phyloP scores from a whole-genome alignment of 768 basidiomycete species.

The Peribolospora kevripleyi region DNA sequence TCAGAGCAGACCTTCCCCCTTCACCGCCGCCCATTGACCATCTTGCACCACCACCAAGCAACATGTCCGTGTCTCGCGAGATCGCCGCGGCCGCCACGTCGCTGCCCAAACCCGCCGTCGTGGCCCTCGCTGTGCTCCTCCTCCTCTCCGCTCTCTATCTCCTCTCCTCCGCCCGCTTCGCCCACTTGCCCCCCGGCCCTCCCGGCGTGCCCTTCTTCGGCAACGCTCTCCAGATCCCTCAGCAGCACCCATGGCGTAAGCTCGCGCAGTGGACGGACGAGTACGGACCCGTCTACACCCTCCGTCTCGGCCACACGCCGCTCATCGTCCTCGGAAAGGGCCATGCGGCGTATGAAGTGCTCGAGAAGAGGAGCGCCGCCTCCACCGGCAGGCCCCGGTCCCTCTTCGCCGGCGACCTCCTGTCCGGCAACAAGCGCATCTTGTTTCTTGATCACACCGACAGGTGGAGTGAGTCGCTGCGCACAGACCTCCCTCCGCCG shows the following conservation, averaged over 20 bases:
- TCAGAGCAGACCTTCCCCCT: no score
- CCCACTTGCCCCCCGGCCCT: constrained; percentile 2
- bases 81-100: no score
- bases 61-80: no score
- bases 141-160: neutral
- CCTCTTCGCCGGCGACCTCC: constrained; percentile 11
- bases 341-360: constrained; percentile 9
- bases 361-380: constrained; percentile 11
- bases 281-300: constrained; percentile 11
- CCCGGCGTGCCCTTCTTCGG: constrained; percentile 9
- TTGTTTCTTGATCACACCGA: constrained; percentile 7
- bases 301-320: constrained; percentile 8
- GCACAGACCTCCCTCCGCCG: neutral
- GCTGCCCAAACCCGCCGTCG: neutral
- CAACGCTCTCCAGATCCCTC: constrained; percentile 11
- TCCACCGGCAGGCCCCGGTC: constrained; percentile 11
- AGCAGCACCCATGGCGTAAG: constrained; percentile 10
- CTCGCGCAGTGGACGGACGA: constrained; percentile 11
- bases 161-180: neutral
- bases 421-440: constrained; percentile 10
- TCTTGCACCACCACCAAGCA: no score
- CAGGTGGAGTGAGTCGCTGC: constrained; percentile 5
- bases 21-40: no score
- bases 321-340: constrained; percentile 12
- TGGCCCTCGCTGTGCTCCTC: neutral